Percentiles rank a stretch among this genome's conserved stretches.
phyloP scores from a whole-genome alignment of 1,139 yeast genomes.

The Candida neerlandica region DNA sequence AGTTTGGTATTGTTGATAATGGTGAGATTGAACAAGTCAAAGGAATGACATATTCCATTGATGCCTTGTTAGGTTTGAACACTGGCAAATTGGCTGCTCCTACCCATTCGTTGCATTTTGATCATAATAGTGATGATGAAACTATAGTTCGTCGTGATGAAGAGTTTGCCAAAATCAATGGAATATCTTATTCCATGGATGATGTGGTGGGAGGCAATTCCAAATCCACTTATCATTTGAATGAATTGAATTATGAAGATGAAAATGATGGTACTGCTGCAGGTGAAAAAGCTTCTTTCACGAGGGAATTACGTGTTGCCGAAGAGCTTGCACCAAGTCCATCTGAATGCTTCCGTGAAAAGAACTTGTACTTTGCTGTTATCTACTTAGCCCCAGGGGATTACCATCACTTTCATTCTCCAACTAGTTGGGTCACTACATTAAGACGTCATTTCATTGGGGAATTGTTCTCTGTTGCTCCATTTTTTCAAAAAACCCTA shows the following conservation, averaged over 20 bases:
- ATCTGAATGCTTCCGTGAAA: slow-evolving; percentile 39
- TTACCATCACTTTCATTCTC: slow-evolving; percentile 96
- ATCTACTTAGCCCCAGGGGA: slow-evolving; percentile 98
- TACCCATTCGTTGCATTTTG: slow-evolving; percentile 54
- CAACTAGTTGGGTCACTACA: slow-evolving; percentile 94
- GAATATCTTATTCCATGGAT: slow-evolving; percentile 72
- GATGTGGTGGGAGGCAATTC: slow-evolving; percentile 60
- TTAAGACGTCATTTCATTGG: slow-evolving; percentile 95
- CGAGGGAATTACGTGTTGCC: slow-evolving; percentile 46
- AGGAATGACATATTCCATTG: slow-evolving; percentile 91
- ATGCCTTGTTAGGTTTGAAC: slow-evolving; percentile 78
- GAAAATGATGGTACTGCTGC: slow-evolving; percentile 58
- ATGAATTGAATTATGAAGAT: slow-evolving; percentile 52
- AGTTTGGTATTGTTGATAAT: slow-evolving; percentile 78
- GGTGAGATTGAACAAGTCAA: slow-evolving; percentile 96
- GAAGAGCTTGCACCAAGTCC: slow-evolving; percentile 44
- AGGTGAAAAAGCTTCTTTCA: slow-evolving; percentile 34
- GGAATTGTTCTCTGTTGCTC: slow-evolving; percentile 93
- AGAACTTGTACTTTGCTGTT: slow-evolving; percentile 82
- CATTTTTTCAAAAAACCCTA: slow-evolving; percentile 87
- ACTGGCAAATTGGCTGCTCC: slow-evolving; percentile 59
- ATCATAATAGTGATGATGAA: slow-evolving; percentile 42
- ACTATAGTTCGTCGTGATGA: slow-evolving; percentile 56
- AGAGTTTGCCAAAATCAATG: slow-evolving; percentile 78
- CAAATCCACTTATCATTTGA: slow-evolving; percentile 35